Conservation (phyloP, 352 stramenopile species). For the Pythium aristosporum region DNA sequence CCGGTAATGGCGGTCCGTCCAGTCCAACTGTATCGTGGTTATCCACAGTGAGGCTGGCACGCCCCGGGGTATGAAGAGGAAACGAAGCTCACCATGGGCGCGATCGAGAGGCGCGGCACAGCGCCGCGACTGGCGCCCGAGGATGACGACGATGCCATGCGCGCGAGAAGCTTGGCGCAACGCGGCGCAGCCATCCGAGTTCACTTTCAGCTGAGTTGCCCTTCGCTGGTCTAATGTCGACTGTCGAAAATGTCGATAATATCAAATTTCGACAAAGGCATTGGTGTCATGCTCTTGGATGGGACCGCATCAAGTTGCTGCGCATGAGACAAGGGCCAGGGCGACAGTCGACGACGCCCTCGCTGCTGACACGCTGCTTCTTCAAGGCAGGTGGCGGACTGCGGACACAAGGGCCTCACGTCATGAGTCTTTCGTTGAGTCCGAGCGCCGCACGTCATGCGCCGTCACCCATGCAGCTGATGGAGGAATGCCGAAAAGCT, state of each 20-base stretch:
- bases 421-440: background rate
- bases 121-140: background rate
- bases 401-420: background rate
- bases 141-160: constrained; percentile 17
- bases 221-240: constrained; percentile 18
- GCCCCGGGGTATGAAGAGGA: background rate
- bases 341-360: no score
- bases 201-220: constrained; percentile 9
- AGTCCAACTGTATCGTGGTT: constrained; percentile 90
- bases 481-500: constrained; percentile 5
- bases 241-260: constrained; percentile 8
- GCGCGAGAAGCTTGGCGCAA: constrained; percentile 14
- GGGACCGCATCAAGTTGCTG: background rate
- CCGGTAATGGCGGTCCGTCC: constrained; percentile 94
- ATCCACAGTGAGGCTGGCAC: background rate
- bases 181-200: constrained; percentile 26
- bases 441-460: background rate
- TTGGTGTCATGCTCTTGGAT: background rate
- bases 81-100: constrained; percentile 52
- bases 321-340: no score
- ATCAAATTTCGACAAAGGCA: background rate
- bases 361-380: no score
- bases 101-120: constrained; percentile 62
- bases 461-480: constrained; percentile 4
- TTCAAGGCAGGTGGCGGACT: background rate